These are phyloP conservation scores for Pseudognaphalium luteoalbum DNA, from an alignment of 129 eudicot species.

Conservation along the genomic window DNA sequence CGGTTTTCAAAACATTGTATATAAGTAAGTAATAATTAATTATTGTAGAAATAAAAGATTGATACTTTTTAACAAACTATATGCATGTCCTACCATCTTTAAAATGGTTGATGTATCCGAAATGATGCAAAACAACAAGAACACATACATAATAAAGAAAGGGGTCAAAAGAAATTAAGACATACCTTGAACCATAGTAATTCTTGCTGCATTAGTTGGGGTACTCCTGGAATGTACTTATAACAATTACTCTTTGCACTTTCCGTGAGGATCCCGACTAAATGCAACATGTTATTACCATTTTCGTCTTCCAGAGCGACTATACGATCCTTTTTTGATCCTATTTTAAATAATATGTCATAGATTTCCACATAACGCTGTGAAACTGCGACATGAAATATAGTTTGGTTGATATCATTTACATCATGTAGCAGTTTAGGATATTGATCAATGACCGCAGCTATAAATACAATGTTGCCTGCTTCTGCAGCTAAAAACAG, in stretches of 20 bases:
- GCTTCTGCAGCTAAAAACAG: neutral
- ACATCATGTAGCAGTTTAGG: neutral
- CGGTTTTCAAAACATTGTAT: too few relatives aligned
- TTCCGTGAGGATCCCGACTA: neutral
- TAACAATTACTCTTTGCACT: neutral
- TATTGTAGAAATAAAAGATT: too few relatives aligned
- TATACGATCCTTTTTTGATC: neutral
- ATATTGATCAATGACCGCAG: neutral
- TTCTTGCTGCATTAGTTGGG: neutral
- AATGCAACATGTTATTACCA: slow-evolving; percentile 10
- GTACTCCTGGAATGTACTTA: neutral
- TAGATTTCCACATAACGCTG: neutral
- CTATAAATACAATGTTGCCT: neutral
- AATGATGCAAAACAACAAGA: neutral
- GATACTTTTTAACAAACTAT: too few relatives aligned
- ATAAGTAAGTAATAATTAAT: too few relatives aligned
- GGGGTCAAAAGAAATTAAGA: neutral
- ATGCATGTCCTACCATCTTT: neutral
- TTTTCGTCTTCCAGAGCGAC: neutral
- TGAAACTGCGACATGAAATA: slow-evolving; percentile 7
- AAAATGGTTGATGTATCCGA: neutral
- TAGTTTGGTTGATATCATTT: slow-evolving; percentile 5
- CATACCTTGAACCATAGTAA: neutral
- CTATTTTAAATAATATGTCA: neutral
- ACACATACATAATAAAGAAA: neutral